Conservation (phyloP, 345 rosid species). For the Bruguiera gymnorhiza region DNA sequence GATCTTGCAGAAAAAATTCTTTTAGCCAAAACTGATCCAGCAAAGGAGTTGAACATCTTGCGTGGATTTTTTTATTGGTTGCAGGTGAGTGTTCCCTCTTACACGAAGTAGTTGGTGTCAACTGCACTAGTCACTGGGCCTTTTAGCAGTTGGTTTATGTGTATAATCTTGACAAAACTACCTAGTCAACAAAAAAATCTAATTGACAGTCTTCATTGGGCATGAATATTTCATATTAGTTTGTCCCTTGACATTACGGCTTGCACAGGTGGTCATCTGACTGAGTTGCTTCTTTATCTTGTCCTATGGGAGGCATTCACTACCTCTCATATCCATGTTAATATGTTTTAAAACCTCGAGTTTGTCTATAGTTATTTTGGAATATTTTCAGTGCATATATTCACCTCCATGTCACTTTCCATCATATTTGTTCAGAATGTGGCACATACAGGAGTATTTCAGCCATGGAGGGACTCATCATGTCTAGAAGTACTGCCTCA, state of each 20-base stretch:
- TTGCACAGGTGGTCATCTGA: too few species aligned
- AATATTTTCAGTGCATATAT: too few species aligned
- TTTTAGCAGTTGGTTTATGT: background rate
- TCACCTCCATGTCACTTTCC: background rate
- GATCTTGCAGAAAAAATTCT: conserved; percentile 38
- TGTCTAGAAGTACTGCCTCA: conserved; percentile 32
- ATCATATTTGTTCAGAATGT: conserved; percentile 36
- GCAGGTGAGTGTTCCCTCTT: conserved; percentile 42
- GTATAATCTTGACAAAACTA: too few species aligned
- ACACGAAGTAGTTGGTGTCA: background rate
- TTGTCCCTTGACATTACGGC: too few species aligned
- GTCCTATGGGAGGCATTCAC: too few species aligned
- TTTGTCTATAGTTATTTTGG: too few species aligned
- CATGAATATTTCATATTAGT: too few species aligned
- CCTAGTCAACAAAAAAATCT: too few species aligned
- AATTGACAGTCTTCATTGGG: too few species aligned
- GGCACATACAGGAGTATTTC: conserved; percentile 43
- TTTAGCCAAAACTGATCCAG: conserved; percentile 15
- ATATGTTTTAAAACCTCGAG: too few species aligned
- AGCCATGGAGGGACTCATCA: conserved; percentile 49
- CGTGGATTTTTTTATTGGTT: conserved; percentile 80
- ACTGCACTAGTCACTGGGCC: background rate
- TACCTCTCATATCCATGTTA: too few species aligned
- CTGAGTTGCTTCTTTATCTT: too few species aligned
- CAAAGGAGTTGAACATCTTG: conserved; percentile 47